phyloP scores from a whole-genome alignment of 2,329 filamentous ascomycete species.

The Aspergillus awamori region DNA sequence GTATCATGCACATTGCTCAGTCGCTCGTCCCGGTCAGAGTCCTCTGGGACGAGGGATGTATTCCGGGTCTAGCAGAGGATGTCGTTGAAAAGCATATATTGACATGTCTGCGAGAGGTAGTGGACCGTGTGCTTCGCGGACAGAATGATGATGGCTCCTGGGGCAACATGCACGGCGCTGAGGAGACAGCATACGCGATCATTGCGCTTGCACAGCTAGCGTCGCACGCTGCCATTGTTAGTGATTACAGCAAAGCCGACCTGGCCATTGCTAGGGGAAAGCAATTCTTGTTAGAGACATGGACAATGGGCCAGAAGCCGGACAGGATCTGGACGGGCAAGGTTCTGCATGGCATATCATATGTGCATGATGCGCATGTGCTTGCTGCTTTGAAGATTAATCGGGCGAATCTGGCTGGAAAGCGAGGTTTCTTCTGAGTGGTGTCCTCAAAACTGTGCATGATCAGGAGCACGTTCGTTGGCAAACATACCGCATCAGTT shows the following conservation, averaged over 20 bases:
- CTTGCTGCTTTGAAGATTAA: constrained; percentile 3
- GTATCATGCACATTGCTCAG: constrained; percentile 6
- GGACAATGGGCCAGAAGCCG: not conserved
- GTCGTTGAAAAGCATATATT: not conserved
- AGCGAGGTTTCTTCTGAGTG: no score
- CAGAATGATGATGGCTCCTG: constrained; percentile 13
- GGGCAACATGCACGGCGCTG: constrained; percentile 5
- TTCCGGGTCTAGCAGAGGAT: not conserved
- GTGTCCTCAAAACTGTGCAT: no score
- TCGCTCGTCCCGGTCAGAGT: not conserved
- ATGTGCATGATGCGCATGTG: constrained; percentile 12
- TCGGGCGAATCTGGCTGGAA: no score
- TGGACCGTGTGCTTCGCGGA: not conserved
- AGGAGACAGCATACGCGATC: constrained; percentile 14
- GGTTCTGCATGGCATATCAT: constrained; percentile 3
- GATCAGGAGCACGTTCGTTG: no score
- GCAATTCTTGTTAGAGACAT: constrained; percentile 9
- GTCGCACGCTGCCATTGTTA: not conserved
- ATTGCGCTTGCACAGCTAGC: constrained; percentile 7
- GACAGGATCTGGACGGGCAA: constrained; percentile 15
- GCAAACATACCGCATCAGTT: no score
- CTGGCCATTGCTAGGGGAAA: constrained; percentile 10
- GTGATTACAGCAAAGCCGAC: not conserved
- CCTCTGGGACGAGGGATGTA: not conserved
- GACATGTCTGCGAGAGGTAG: not conserved